Base-by-base conservation (phyloP, 768 basidiomycete genomes). In the Mycena albidolilacea region DNA sequence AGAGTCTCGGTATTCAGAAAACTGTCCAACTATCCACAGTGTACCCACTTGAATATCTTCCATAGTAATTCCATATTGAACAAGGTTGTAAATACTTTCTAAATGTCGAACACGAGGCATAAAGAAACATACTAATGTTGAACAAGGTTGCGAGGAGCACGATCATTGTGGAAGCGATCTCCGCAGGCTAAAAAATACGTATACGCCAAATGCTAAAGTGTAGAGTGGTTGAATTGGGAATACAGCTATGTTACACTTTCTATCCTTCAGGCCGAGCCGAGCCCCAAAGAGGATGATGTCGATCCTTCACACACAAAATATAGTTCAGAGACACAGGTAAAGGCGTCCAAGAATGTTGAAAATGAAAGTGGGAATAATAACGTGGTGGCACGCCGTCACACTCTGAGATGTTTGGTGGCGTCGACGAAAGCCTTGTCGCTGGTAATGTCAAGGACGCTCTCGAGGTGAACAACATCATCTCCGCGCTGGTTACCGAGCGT, bases 291-390 rank as follows among this genome's bases (percentile, higher is more conserved):
- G 46, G 46, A 48, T 48, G 46, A 48, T 48, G 46, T 15, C 17
- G 46, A 48, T 48, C 46, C 10, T 48, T 48, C 1, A 48, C 11
- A 48, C 2, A 2, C 46, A 48, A 48, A 48, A 48, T 48, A 48
- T 48, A 48, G 46, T 48, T 1, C 46, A 48, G 46, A 48, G 17
- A 48, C 17, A 48, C 46, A 48, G 1, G 17, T 43, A 43, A 43
- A 43, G 41, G 41, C 7, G 41, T 43, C 6, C 14, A 43, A 9
- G 35, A 64, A 38, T 52, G 64, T 65, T 55, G 48, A 55, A 65
- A 65, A 65, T 65, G 50, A 65, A 65, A 65, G 52, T 65, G 64
- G 37, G 41, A 65, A 65, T 54, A 65, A 65, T 55, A 65, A 52
- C 52, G 52, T 65, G 64, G 64, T 65, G 52, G 61, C 61, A 7